Percentiles rank a stretch among this genome's conserved stretches.
Evolutionary conservation across 208 protist genomes (phyloP).

Genomic region (Trypanosoma avium): DNA sequence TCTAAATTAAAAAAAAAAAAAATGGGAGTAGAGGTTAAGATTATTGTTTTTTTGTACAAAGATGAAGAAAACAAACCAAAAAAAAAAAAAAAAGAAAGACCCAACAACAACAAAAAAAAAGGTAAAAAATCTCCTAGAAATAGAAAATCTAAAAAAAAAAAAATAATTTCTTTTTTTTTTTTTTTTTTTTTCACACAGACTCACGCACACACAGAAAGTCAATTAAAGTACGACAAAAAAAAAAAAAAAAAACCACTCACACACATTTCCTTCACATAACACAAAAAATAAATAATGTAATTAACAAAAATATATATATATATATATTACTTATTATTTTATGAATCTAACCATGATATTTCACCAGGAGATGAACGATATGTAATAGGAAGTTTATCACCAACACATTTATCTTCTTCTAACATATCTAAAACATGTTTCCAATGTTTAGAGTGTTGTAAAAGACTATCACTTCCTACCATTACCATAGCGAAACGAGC

Average conservation of each 20-base stretch:
- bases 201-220: no score
- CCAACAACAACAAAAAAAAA: no score
- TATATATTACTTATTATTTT: conserved; percentile 3
- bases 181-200: no score
- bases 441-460: conserved; percentile 81
- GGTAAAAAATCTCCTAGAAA: no score
- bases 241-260: not conserved
- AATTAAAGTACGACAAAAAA: no score
- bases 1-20: conserved; percentile 15
- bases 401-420: conserved; percentile 50
- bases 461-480: conserved; percentile 76
- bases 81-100: no score
- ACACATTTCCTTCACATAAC: not conserved
- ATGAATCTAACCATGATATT: conserved; percentile 27
- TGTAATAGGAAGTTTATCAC: conserved; percentile 71
- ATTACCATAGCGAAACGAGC: conserved; percentile 91
- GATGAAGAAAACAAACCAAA: no score
- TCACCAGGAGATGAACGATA: conserved; percentile 29
- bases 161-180: no score
- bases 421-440: conserved; percentile 64
- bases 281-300: not conserved
- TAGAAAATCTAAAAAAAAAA: no score
- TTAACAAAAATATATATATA: conserved; percentile 7
- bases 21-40: no score
- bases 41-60: no score